Conservation (phyloP, 169 alveolate genomes). For the Plasmodium cynomolgi region DNA sequence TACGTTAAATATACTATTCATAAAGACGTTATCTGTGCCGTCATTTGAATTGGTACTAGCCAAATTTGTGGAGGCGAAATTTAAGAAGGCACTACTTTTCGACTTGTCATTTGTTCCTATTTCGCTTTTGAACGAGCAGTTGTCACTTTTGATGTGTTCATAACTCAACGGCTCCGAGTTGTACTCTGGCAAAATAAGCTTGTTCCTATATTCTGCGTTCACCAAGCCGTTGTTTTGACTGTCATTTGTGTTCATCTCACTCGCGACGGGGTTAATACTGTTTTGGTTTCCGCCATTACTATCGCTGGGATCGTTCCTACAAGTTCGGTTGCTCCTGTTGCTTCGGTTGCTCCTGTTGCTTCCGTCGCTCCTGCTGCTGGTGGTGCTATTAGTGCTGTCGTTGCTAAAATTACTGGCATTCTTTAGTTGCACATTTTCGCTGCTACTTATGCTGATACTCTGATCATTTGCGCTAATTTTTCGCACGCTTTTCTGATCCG, state of each 20-base stretch:
- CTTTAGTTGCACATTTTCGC: not conserved
- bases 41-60: constrained; percentile 5
- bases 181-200: not conserved
- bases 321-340: not conserved
- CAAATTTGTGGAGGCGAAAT: constrained; percentile 19
- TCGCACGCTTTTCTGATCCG: not conserved
- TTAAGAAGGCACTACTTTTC: not conserved
- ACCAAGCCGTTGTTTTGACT: not conserved
- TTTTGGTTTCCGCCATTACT: not conserved
- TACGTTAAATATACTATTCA: not conserved
- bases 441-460: not conserved
- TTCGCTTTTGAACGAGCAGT: constrained; percentile 6
- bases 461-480: not conserved
- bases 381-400: constrained; percentile 10
- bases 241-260: not conserved
- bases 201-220: not conserved
- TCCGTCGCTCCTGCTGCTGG: not conserved
- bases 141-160: constrained; percentile 23
- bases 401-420: not conserved
- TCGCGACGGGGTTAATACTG: not conserved
- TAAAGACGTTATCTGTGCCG: not conserved
- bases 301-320: not conserved
- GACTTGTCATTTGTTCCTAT: not conserved
- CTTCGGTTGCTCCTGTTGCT: not conserved
- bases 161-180: not conserved